Evolutionary conservation across 179 eudicot genomes (phyloP).

Genomic region (Patellifolia procumbens): DNA sequence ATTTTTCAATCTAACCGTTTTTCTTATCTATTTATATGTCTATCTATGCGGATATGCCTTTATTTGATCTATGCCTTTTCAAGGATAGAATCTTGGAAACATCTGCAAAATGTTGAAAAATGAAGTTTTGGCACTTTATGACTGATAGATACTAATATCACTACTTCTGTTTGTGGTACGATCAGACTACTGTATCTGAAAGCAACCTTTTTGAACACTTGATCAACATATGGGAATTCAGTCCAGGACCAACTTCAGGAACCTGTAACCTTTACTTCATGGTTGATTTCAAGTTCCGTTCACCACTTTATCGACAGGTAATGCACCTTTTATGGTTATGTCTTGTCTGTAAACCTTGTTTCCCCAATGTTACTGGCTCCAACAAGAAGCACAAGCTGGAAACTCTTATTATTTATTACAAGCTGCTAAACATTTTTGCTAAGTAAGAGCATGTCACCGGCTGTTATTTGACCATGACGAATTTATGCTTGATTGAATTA

Average conservation of each 20-base stretch:
- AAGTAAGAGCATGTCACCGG: background rate
- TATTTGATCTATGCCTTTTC: no score
- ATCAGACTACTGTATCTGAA: conserved; percentile 80
- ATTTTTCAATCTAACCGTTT: background rate
- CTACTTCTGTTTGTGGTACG: conserved; percentile 22
- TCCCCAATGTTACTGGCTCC: background rate
- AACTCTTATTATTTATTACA: background rate
- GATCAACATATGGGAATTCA: conserved; percentile 89
- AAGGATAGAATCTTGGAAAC: background rate
- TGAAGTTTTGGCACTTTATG: no score
- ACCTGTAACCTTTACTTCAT: conserved; percentile 80
- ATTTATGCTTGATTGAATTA: no score
- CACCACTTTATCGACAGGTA: conserved; percentile 95
- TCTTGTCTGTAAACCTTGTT: background rate
- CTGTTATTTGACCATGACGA: background rate
- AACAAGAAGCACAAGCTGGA: background rate
- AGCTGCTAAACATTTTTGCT: background rate
- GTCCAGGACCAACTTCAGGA: conserved; percentile 84
- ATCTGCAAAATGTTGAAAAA: background rate
- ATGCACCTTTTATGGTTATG: conserved; percentile 1
- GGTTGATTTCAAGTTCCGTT: conserved; percentile 94
- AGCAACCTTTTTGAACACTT: conserved; percentile 91
- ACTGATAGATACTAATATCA: no score
- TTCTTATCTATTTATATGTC: no score
- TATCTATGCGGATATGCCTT: background rate